phyloP scores from a whole-genome alignment of 2,329 filamentous ascomycete genomes.

The Claviceps quebecensis region DNA sequence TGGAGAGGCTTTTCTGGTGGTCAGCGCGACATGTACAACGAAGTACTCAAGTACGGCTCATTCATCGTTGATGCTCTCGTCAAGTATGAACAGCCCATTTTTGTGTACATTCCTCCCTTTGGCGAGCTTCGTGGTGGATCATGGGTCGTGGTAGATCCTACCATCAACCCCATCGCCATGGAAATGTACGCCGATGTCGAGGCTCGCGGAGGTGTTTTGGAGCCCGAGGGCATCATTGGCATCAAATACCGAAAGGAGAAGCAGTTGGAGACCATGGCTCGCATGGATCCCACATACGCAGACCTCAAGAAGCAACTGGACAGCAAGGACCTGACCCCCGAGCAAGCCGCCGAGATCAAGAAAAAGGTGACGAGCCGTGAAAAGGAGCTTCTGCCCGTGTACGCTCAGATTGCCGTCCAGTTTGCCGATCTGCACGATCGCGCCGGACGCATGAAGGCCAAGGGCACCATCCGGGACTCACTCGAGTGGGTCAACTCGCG shows the following conservation, averaged over 20 bases:
- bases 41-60: conserved; percentile 97
- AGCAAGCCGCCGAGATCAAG: conserved; percentile 69
- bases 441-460: conserved; percentile 94
- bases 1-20: conserved; percentile 99
- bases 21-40: conserved; percentile 99
- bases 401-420: conserved; percentile 88
- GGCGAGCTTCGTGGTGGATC: conserved; percentile 97
- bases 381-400: conserved; percentile 79
- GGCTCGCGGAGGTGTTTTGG: conserved; percentile 87
- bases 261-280: conserved; percentile 94
- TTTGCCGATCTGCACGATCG: conserved; percentile 97
- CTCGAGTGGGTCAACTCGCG: conserved; percentile 80
- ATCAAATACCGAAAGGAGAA: conserved; percentile 98
- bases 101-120: conserved; percentile 95
- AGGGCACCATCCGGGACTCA: conserved; percentile 75
- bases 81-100: conserved; percentile 97
- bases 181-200: conserved; percentile 99
- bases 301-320: conserved; percentile 67
- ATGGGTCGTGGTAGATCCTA: conserved; percentile 97
- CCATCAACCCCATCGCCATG: conserved; percentile 93
- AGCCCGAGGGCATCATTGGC: conserved; percentile 94
- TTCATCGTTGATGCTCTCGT: conserved; percentile 98
- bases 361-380: conserved; percentile 73
- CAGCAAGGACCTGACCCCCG: conserved; percentile 48
- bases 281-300: conserved; percentile 73